Evolutionary conservation across 257 asterid species (phyloP), one percentile per base, ranked within the genome.

Genomic region (Solanum pinnatisectum): DNA sequence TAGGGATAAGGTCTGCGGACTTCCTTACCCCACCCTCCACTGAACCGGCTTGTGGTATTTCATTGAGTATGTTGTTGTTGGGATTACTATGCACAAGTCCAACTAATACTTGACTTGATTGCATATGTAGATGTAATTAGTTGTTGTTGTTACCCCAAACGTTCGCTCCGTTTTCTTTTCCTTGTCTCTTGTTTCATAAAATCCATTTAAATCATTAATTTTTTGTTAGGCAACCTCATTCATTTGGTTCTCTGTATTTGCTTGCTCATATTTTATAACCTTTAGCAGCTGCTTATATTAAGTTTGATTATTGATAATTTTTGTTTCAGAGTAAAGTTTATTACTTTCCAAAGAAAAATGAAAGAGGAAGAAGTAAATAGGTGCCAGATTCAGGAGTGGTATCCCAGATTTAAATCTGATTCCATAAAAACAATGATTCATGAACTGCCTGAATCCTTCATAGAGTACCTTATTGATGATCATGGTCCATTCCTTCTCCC

Each of bases 341-440:
- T 85, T 85, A 27, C 37, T 49, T 65, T 27, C 33, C 14, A 3
- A 22, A 56, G 52, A 49, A 63, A 67, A 82, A 96, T 95, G 98
- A 94, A 90, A 87, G 92, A 87, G 92, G 96, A 93, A 89, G 98
- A 97, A 84, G 90, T 96, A 39, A 93, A 93, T 83, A 91, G 94
- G 89, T 97, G 98, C 91, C 98, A 97, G 91, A 95, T 96, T 90
- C 99, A 95, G 87, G 98, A 94, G 89, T 96, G 98, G 98, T 96
- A 94, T 90, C 99, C 98, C 1, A 94, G 90, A 83, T 97, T 96
- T 91, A 94, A 91, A 88, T 90, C 92, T 44, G 46, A 90, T 86
- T 95, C 99, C 78, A 88, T 97, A 18, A 95, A 92, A 91, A 94
- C 98, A 81, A 32, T 76, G 36, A 90, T 95, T 12, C 95, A 91